Conservation (phyloP, 75 land plant genomes). For the Sequoiadendron giganteum region DNA sequence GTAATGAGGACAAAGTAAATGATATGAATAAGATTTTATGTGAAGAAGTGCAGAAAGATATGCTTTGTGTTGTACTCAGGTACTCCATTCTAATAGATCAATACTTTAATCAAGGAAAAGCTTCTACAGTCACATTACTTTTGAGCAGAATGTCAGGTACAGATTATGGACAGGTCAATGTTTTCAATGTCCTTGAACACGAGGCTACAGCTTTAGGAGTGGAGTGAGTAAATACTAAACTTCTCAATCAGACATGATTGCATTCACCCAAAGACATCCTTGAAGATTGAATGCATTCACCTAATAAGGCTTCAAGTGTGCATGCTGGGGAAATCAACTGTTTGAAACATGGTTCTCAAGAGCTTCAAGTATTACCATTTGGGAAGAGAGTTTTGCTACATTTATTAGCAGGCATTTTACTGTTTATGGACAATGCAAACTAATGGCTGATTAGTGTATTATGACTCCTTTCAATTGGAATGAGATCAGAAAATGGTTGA, state of each 20-base stretch:
- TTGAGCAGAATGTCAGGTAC: slow-evolving; percentile 5
- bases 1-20: slow-evolving; percentile 46
- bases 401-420: not conserved
- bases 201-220: not conserved
- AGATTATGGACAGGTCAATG: not conserved
- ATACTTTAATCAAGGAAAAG: slow-evolving; percentile 9
- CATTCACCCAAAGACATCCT: not conserved
- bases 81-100: slow-evolving; percentile 33
- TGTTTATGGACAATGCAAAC: not conserved
- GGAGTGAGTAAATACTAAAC: slow-evolving; percentile 1
- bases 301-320: not conserved
- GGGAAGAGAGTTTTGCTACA: not conserved
- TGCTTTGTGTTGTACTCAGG: slow-evolving; percentile 31
- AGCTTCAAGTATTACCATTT: not conserved
- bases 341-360: not conserved
- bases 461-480: not conserved
- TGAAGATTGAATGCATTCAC: not conserved
- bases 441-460: not conserved
- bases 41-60: slow-evolving; percentile 23
- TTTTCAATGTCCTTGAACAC: not conserved
- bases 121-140: slow-evolving; percentile 33
- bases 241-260: not conserved
- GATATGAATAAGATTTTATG: slow-evolving; percentile 47
- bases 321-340: not conserved
- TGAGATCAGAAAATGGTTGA: not conserved